A percentile compares a stretch with the other conserved stretches of the same genome.
phyloP scores from a whole-genome alignment of 352 stramenopile genomes.

The Phytophthora quininea region DNA sequence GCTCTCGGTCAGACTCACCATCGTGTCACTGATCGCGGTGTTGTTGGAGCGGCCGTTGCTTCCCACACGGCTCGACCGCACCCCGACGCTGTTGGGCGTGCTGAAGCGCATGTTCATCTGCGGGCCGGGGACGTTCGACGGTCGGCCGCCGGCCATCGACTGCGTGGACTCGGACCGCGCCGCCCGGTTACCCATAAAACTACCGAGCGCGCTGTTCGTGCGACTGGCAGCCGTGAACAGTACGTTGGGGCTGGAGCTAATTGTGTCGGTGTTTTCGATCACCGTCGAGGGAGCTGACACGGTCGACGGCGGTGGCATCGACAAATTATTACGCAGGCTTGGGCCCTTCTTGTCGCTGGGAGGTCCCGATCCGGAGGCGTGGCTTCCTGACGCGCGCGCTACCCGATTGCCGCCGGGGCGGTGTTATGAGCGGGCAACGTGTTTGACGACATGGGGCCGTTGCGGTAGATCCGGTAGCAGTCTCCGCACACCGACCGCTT shows the following conservation, averaged over 20 bases:
- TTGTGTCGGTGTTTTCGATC: slow-evolving; percentile 32
- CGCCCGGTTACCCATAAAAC: slow-evolving; percentile 30
- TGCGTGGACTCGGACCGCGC: slow-evolving; percentile 58
- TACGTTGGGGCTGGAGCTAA: slow-evolving; percentile 34
- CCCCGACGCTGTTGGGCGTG: slow-evolving; percentile 33
- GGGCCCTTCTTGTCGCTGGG: slow-evolving; percentile 32
- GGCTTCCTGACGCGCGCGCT: slow-evolving; percentile 29
- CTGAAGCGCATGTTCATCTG: slow-evolving; percentile 62
- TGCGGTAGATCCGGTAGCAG: slow-evolving; percentile 72
- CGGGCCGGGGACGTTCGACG: slow-evolving; percentile 50
- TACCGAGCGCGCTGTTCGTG: slow-evolving; percentile 23
- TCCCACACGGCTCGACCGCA: slow-evolving; percentile 25
- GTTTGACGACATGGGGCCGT: slow-evolving; percentile 52
- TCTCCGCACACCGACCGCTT: slow-evolving; percentile 80
- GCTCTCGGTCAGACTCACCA: slow-evolving; percentile 60
- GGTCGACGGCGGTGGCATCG: slow-evolving; percentile 27
- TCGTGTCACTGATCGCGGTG: slow-evolving; percentile 57
- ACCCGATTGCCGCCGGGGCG: slow-evolving; percentile 11
- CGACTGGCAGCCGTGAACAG: slow-evolving; percentile 25
- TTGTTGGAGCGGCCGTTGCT: slow-evolving; percentile 34
- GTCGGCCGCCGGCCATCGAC: slow-evolving; percentile 40
- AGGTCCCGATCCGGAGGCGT: slow-evolving; percentile 29
- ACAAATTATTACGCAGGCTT: slow-evolving; percentile 20
- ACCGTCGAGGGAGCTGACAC: slow-evolving; percentile 31
- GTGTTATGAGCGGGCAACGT: slow-evolving; percentile 20